Conservation (phyloP, 495 filamentous ascomycete genomes). For the Beverwykella pulmonaria region DNA sequence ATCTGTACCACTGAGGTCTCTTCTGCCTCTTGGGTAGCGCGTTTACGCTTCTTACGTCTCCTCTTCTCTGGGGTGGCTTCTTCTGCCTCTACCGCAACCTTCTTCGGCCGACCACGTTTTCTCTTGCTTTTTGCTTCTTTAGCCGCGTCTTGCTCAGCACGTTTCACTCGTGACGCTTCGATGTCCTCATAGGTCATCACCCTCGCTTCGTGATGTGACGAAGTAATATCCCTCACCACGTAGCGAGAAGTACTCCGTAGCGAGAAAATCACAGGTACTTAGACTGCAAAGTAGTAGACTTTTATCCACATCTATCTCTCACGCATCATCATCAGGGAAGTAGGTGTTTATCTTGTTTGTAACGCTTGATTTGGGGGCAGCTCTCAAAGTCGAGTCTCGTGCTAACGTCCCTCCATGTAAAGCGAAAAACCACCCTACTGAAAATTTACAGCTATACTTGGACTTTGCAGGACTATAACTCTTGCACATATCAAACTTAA, state of each 20-base stretch:
- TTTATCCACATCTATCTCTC: too few species aligned
- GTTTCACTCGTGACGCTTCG: constrained; percentile 12
- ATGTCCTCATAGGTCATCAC: constrained; percentile 18
- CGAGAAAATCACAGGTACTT: too few species aligned
- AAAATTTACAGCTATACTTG: not conserved
- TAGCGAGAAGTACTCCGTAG: too few species aligned
- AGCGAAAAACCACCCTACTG: constrained; percentile 6
- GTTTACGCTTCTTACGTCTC: constrained; percentile 1
- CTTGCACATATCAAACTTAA: not conserved
- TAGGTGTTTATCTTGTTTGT: too few species aligned
- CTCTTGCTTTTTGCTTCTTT: constrained; percentile 18
- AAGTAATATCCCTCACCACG: too few species aligned
- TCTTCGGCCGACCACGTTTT: constrained; percentile 1
- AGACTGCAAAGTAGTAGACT: too few species aligned
- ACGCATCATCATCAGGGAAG: too few species aligned
- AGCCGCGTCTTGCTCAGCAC: constrained; percentile 2
- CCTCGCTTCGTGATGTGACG: not conserved
- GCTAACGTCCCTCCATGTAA: not conserved
- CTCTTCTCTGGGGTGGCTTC: constrained; percentile 4
- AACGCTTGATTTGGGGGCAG: too few species aligned
- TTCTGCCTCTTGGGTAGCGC: constrained; percentile 3
- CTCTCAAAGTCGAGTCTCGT: too few species aligned
- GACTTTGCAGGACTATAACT: constrained; percentile 1
- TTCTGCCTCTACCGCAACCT: not conserved
- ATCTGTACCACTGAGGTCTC: not conserved